Evolutionary conservation across 345 rosid genomes (phyloP), one percentile per base, ranked within the genome.

Genomic region (Brassica napus): DNA sequence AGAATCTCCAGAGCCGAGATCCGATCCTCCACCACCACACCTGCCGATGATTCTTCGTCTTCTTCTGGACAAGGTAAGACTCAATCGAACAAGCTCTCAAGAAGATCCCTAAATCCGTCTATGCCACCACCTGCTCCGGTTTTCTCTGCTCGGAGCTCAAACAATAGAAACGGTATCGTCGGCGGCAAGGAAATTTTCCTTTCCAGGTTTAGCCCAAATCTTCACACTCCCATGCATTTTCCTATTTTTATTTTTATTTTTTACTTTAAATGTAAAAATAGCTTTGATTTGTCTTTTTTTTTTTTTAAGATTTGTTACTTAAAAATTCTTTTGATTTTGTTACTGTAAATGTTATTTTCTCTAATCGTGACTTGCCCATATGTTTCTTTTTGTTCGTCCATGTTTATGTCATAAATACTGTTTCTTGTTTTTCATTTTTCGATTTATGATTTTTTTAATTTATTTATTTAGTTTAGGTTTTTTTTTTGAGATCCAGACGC

Each of bases 1-100:
- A 86, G 91, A 74, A 82, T 79, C 6, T 84, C 90, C 0, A 86
- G 93, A 70, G 68, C 84, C 5, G 91, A 85, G 85, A 86, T 84
- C 87, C 83, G 89, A 61, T 73, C 87, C 4, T 32, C 79, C 35
- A 84, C 76, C 30, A 16, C 59, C 8, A 15, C 59, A 2, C 70
- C 82, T 7, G 42, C 42, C 8, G 91, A 86, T 77, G 88, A 87
- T 21, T 86, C 85, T 0, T 85, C 85, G 1, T 87, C 93, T 11
- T 82, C 91, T 0, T 85, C 90, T 5, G 82, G 79, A 69, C 86
- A 85, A 60, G 85, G 79, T 44, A 84, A 77, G 64, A 83, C 81
- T 14, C 66, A 78, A 32, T 58, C 84, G 0, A 82, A 12, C 31
- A 86, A 80, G 39, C 64, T 79, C 3, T 83, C 49, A 5, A 78